A percentile compares a stretch with the other conserved stretches of the same genome.
Conservation (phyloP, 2,329 filamentous ascomycete species). For the Cercospora janseana region DNA sequence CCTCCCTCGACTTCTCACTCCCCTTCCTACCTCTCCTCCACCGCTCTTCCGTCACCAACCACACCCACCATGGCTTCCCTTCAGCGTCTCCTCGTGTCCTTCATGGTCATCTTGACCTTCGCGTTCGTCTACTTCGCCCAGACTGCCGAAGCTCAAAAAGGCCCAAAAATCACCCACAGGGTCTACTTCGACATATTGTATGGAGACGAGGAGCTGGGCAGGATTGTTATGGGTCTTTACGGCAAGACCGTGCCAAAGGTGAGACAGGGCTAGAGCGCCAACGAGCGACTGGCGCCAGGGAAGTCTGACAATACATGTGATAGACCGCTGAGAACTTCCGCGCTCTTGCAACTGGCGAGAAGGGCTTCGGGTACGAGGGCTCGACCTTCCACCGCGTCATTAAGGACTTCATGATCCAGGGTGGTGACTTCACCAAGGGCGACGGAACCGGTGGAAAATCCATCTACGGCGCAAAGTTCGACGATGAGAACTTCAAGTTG, state of each 20-base stretch:
- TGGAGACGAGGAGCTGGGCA: conserved; percentile 70
- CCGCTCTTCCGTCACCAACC: conserved; percentile 3
- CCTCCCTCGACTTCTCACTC: not conserved
- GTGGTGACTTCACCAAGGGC: conserved; percentile 80
- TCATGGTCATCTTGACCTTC: conserved; percentile 73
- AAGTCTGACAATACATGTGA: conserved; percentile 6
- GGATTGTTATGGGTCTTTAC: conserved; percentile 78
- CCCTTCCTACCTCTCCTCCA: conserved; percentile 7
- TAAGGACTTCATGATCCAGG: conserved; percentile 89
- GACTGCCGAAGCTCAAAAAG: conserved; percentile 71
- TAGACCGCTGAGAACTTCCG: conserved; percentile 72
- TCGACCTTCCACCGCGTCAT: conserved; percentile 88
- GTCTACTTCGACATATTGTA: conserved; percentile 82
- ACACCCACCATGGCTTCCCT: conserved; percentile 68
- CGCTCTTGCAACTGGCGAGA: conserved; percentile 78
- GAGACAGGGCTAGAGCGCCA: not conserved
- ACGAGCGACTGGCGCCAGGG: not conserved
- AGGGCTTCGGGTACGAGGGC: conserved; percentile 79
- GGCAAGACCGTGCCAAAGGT: conserved; percentile 82
- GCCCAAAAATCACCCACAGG: conserved; percentile 57
- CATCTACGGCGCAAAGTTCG: conserved; percentile 81
- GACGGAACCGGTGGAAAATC: conserved; percentile 84
- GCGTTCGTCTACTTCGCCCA: conserved; percentile 73
- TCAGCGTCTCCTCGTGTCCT: conserved; percentile 67
- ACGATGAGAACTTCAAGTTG: conserved; percentile 92